Percentiles rank a stretch among this genome's conserved stretches.
Conservation (phyloP, 176 grass and related monocot species). For the Areca catechu region DNA sequence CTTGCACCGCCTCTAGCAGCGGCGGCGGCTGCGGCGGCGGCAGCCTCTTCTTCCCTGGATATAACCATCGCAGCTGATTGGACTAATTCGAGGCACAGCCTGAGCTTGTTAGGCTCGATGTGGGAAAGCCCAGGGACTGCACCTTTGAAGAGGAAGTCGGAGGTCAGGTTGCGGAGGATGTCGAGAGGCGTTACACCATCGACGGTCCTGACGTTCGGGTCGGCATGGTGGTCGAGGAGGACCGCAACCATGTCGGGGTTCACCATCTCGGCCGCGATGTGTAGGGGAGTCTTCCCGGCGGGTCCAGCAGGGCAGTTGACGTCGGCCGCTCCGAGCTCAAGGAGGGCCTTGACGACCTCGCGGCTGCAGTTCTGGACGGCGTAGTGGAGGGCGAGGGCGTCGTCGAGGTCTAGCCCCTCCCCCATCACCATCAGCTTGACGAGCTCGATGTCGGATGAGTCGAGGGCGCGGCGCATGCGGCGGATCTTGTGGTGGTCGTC, state of each 20-base stretch:
- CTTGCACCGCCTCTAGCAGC: slow-evolving; percentile 18
- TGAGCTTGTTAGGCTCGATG: slow-evolving; percentile 94
- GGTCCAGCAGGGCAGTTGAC: slow-evolving; percentile 77
- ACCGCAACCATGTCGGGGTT: slow-evolving; percentile 93
- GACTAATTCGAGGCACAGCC: slow-evolving; percentile 92
- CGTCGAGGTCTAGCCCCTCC: slow-evolving; percentile 92
- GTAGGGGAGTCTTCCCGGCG: slow-evolving; percentile 66
- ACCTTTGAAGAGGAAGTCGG: slow-evolving; percentile 99
- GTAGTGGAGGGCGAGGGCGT: slow-evolving; percentile 89
- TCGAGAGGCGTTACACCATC: slow-evolving; percentile 79
- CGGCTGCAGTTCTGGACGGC: slow-evolving; percentile 77
- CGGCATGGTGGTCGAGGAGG: slow-evolving; percentile 93
- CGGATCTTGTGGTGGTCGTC: slow-evolving; percentile 70
- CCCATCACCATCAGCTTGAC: slow-evolving; percentile 99
- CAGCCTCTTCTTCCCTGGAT: slow-evolving; percentile 50
- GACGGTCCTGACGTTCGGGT: slow-evolving; percentile 71
- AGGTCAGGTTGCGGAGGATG: slow-evolving; percentile 83
- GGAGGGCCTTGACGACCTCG: slow-evolving; percentile 94
- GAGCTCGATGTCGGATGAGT: slow-evolving; percentile 93
- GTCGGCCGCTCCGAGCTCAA: slow-evolving; percentile 94
- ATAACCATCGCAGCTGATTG: slow-evolving; percentile 86
- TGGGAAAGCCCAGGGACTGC: slow-evolving; percentile 78
- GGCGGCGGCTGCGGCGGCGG: slow-evolving; percentile 5
- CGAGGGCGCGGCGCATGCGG: slow-evolving; percentile 57
- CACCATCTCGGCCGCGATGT: slow-evolving; percentile 88